These are phyloP conservation scores for Liriodendron chinense DNA, from an alignment of 164 flowering plant genomes.

Conservation along the genomic window DNA sequence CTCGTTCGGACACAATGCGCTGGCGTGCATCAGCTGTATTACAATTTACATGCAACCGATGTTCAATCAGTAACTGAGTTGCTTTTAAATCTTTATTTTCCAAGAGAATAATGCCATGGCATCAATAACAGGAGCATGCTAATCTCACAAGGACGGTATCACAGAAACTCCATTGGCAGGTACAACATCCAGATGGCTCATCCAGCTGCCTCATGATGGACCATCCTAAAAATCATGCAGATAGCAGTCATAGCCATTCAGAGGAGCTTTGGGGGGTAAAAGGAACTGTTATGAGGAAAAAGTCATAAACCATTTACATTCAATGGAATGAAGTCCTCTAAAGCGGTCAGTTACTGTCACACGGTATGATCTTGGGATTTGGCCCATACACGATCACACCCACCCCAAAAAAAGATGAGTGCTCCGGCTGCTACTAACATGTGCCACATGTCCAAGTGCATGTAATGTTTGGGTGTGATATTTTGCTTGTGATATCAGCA, in stretches of 20 bases:
- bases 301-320: too few species aligned
- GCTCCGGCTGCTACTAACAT: too few species aligned
- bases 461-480: too few species aligned
- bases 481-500: too few species aligned
- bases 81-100: not conserved
- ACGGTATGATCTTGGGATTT: too few species aligned
- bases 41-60: not conserved
- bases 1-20: conserved; percentile 96
- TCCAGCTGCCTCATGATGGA: not conserved
- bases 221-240: not conserved
- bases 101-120: not conserved
- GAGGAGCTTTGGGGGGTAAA: too few species aligned
- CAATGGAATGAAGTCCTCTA: too few species aligned
- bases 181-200: not conserved
- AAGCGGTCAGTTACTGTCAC: too few species aligned
- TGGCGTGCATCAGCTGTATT: conserved; percentile 89
- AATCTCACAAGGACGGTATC: not conserved
- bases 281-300: too few species aligned
- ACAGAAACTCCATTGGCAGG: not conserved
- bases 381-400: too few species aligned
- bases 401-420: too few species aligned
- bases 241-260: not conserved
- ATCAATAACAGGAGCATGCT: not conserved
- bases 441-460: too few species aligned
- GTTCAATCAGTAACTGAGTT: not conserved